Evolutionary conservation across 2,329 filamentous ascomycete species (phyloP).

Genomic region (Dactylellina sp.): DNA sequence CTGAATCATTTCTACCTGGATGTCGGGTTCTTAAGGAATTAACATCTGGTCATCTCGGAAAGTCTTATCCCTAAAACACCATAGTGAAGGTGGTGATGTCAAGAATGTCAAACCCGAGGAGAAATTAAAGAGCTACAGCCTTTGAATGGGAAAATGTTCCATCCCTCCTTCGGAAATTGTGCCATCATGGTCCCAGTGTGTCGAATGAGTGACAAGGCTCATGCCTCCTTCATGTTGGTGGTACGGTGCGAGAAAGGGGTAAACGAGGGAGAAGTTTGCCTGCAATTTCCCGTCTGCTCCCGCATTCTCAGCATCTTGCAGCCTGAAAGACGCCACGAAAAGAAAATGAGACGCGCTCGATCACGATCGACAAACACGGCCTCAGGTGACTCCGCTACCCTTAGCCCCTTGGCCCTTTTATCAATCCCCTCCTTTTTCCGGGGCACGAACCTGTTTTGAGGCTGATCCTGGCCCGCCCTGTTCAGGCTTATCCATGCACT

Average conservation of each 20-base stretch:
- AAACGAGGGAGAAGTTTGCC: conserved; percentile 29
- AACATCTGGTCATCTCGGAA: conserved; percentile 17
- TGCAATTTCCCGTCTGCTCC: conserved; percentile 48
- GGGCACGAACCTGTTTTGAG: conserved; percentile 15
- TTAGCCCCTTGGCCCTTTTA: conserved; percentile 1
- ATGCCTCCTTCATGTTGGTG: conserved; percentile 9
- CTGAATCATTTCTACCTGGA: conserved; percentile 32
- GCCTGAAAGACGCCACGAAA: conserved; percentile 56
- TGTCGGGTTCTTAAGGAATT: conserved; percentile 15
- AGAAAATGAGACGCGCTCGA: conserved; percentile 50
- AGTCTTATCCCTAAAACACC: neutral
- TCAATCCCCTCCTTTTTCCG: conserved; percentile 8
- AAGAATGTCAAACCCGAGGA: conserved; percentile 1
- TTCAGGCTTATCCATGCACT: conserved; percentile 14
- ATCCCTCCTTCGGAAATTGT: conserved; percentile 32
- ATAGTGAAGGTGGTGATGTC: neutral
- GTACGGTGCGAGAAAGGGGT: conserved; percentile 29
- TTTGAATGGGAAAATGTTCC: conserved; percentile 2
- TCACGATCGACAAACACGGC: conserved; percentile 45
- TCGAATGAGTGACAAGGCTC: neutral
- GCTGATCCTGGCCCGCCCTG: conserved; percentile 44
- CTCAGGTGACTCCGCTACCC: conserved; percentile 50
- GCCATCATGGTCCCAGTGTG: conserved; percentile 18
- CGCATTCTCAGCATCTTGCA: conserved; percentile 43
- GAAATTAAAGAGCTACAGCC: neutral